Evolutionary conservation across 495 filamentous ascomycete species (phyloP).

Genomic region (Neurospora sp.): DNA sequence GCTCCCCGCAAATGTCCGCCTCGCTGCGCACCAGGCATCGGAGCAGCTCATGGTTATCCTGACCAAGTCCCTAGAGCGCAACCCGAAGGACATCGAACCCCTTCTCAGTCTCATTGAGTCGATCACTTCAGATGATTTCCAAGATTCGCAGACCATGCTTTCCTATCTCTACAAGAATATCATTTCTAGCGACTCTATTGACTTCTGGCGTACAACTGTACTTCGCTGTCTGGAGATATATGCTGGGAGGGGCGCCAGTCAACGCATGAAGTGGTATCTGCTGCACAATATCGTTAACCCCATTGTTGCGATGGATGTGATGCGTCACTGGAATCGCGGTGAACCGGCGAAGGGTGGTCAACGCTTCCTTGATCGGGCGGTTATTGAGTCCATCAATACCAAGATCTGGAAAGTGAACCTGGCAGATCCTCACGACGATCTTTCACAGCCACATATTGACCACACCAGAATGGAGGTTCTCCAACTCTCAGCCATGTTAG

Average conservation of each 20-base stretch:
- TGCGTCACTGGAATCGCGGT: constrained; percentile 48
- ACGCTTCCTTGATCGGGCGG: constrained; percentile 72
- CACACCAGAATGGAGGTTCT: constrained; percentile 93
- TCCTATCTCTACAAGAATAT: constrained; percentile 77
- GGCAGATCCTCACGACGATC: constrained; percentile 74
- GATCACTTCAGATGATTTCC: constrained; percentile 72
- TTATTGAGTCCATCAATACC: constrained; percentile 84
- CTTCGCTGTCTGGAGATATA: constrained; percentile 85
- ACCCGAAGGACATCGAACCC: constrained; percentile 71
- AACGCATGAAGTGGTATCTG: constrained; percentile 86
- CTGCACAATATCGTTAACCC: constrained; percentile 92
- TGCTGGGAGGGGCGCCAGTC: constrained; percentile 60
- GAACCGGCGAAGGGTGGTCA: constrained; percentile 45
- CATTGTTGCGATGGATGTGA: constrained; percentile 93
- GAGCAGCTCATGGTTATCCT: constrained; percentile 85
- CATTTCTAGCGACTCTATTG: constrained; percentile 73
- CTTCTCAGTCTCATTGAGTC: constrained; percentile 80
- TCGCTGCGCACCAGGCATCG: constrained; percentile 80
- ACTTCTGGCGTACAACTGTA: constrained; percentile 78
- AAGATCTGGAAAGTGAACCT: constrained; percentile 91
- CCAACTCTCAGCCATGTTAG: constrained; percentile 84
- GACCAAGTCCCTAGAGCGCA: constrained; percentile 62
- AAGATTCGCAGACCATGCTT: constrained; percentile 62
- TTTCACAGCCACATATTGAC: constrained; percentile 77
- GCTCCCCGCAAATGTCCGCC: constrained; percentile 58